phyloP scores from a whole-genome alignment of 208 protist species.

The Trypanosoma brucei region DNA sequence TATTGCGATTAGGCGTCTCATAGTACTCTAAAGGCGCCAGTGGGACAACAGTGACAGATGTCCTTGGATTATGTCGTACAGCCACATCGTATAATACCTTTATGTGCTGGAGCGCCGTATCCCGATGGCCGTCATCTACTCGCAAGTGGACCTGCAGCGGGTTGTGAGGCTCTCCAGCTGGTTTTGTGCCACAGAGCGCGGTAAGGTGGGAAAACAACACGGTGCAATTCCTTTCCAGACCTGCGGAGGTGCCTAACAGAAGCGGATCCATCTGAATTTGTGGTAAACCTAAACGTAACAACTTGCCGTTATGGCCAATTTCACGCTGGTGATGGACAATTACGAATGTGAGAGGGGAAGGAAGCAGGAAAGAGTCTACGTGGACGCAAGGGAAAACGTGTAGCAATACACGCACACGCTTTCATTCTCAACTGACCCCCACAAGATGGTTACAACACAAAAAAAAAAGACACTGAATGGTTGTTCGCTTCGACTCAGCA shows the following conservation, averaged over 20 bases:
- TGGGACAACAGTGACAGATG: conserved; percentile 59
- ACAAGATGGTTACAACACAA: no score
- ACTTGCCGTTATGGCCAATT: not conserved
- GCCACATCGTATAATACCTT: conserved; percentile 54
- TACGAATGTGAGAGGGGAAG: not conserved
- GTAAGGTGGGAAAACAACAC: conserved; percentile 12
- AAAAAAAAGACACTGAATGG: not conserved
- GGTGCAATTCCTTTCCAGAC: conserved; percentile 12
- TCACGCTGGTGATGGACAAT: not conserved
- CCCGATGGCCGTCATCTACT: conserved; percentile 43
- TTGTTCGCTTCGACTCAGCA: not conserved
- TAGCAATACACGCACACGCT: not conserved
- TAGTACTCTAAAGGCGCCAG: conserved; percentile 8
- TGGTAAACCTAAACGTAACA: not conserved
- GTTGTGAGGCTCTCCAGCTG: conserved; percentile 4
- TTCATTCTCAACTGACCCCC: not conserved
- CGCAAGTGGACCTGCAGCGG: conserved; percentile 39
- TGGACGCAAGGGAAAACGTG: no score
- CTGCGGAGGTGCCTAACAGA: conserved; percentile 8
- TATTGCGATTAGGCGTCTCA: not conserved
- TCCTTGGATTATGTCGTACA: conserved; percentile 31
- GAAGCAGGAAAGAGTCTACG: not conserved
- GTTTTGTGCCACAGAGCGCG: not conserved
- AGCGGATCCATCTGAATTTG: conserved; percentile 8
- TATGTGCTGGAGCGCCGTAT: conserved; percentile 61